These are phyloP conservation scores for Ganoderma meredithae DNA, from an alignment of 1,284 basidiomycete species.

Conservation along the genomic window DNA sequence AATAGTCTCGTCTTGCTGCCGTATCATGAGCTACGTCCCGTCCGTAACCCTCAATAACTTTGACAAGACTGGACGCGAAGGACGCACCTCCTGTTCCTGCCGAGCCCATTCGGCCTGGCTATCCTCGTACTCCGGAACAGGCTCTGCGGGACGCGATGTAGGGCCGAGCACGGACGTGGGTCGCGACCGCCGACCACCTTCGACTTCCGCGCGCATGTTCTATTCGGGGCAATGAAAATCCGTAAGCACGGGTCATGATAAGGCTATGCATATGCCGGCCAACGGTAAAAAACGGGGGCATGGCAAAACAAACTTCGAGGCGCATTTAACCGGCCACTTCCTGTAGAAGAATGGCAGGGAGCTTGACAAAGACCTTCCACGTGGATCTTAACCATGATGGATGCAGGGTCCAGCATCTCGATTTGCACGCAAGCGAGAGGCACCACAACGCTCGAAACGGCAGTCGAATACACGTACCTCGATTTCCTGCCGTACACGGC, in stretches of 20 bases:
- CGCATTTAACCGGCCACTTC: no score
- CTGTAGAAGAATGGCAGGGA: no score
- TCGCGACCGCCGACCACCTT: constrained; percentile 35
- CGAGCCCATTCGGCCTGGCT: constrained; percentile 80
- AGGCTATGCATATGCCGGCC: no score
- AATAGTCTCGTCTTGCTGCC: constrained; percentile 87
- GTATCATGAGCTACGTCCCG: constrained; percentile 69
- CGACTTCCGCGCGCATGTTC: constrained; percentile 73
- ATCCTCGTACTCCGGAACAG: constrained; percentile 53
- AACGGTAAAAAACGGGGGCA: no score
- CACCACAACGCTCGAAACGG: constrained; percentile 18
- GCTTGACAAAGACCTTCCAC: no score
- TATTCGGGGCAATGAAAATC: constrained; percentile 41
- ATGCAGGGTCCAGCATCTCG: constrained; percentile 15
- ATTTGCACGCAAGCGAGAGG: not conserved
- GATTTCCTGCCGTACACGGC: constrained; percentile 75
- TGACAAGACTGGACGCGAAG: not conserved
- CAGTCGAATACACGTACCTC: constrained; percentile 56
- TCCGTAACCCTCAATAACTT: not conserved
- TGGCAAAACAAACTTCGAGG: no score
- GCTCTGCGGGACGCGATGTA: constrained; percentile 17
- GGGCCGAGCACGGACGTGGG: constrained; percentile 36
- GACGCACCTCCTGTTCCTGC: constrained; percentile 80
- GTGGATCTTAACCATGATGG: constrained; percentile 28
- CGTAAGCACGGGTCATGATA: not conserved